Base-by-base conservation (phyloP, 768 basidiomycete genomes). In the Podaxis sp. region DNA sequence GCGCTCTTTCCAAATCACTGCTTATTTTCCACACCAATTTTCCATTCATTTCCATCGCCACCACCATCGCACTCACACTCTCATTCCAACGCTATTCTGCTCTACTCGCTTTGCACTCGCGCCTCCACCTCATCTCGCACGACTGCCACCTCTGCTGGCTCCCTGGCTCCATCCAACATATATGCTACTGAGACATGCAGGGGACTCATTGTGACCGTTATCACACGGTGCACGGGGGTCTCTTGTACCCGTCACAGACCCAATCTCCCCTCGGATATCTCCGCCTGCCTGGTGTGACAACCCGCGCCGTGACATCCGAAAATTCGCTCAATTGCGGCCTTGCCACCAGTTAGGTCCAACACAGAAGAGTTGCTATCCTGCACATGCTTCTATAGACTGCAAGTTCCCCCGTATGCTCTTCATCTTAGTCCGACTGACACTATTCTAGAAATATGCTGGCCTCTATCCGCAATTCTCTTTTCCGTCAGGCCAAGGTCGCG, bases 221-320 rank as follows among this genome's bases (percentile, higher is more conserved):
- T 70, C 66, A 70, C 70, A 65, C 60, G 66, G 68, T 68, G 51
- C 56, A 56, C 67, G 56, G 73, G 70, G 70, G 33, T 33, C 33
- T 33, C 69, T 69, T 36, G 30, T n/a, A 2, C 24, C 4, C 4
- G 46, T 55, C 36, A 30, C 63, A 46, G 46, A 52, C 46, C 28
- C 59, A 58, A 56, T 67, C 63, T 61, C 49, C 30, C 30, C 37
- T 48, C 58, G 62, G 60, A 38, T 46, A 64, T 66, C 46, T 57
- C 63, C 44, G 62, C 22, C n/a, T 33, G 63, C 24, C 36, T 55
- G 24, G 46, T 46, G 58, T 57, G 64, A 50, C 24, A n/a, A 60
- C 63, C 61, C 57, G 49, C 26, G 15, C 13, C 26, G 54, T 56
- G 54, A 56, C 54, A 40, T 11, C 54, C 36, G 20, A 24, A 56